Percentiles rank a stretch among this genome's conserved stretches.
Evolutionary conservation across 1,284 basidiomycete genomes (phyloP).

Genomic region (Kalmanozyma brasiliensis): DNA sequence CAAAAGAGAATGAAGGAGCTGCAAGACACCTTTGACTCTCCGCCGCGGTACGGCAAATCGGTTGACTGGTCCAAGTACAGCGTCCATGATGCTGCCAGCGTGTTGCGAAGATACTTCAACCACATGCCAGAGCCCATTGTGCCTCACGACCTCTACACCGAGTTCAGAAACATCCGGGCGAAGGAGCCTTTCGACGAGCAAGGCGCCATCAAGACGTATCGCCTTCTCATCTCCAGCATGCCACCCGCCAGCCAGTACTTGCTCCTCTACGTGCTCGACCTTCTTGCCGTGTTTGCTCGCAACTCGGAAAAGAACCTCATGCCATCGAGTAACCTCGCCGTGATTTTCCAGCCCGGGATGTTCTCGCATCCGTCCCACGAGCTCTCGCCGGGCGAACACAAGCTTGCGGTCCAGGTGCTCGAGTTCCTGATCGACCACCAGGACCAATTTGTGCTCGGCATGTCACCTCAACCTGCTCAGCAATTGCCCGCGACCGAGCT

Average conservation of each 20-base stretch:
- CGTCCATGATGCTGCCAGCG: slow-evolving; percentile 94
- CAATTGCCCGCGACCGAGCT: slow-evolving; percentile 55
- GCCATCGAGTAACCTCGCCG: slow-evolving; percentile 79
- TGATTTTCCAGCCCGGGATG: slow-evolving; percentile 67
- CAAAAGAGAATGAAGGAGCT: slow-evolving; percentile 94
- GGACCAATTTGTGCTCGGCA: slow-evolving; percentile 64
- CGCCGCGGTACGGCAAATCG: slow-evolving; percentile 89
- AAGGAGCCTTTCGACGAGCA: slow-evolving; percentile 54
- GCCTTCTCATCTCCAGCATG: slow-evolving; percentile 83
- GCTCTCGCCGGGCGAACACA: slow-evolving; percentile 75
- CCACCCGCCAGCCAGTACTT: slow-evolving; percentile 91
- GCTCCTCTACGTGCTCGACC: slow-evolving; percentile 92
- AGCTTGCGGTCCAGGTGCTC: slow-evolving; percentile 85
- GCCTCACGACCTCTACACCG: slow-evolving; percentile 85
- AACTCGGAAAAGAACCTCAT: slow-evolving; percentile 93
- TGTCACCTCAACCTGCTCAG: slow-evolving; percentile 57
- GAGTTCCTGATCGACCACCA: slow-evolving; percentile 85
- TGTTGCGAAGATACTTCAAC: slow-evolving; percentile 93
- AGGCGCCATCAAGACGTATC: slow-evolving; percentile 72
- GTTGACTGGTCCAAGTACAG: slow-evolving; percentile 92
- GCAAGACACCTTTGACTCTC: slow-evolving; percentile 86
- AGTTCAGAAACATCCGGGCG: slow-evolving; percentile 80
- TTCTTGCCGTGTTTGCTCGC: slow-evolving; percentile 91
- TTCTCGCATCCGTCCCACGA: slow-evolving; percentile 84
- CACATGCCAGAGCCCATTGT: slow-evolving; percentile 95